A percentile compares a stretch with the other conserved stretches of the same genome.
These are phyloP conservation scores for Blastobotrys persicus DNA, from an alignment of 1,139 yeast genomes.

Conservation along the genomic window DNA sequence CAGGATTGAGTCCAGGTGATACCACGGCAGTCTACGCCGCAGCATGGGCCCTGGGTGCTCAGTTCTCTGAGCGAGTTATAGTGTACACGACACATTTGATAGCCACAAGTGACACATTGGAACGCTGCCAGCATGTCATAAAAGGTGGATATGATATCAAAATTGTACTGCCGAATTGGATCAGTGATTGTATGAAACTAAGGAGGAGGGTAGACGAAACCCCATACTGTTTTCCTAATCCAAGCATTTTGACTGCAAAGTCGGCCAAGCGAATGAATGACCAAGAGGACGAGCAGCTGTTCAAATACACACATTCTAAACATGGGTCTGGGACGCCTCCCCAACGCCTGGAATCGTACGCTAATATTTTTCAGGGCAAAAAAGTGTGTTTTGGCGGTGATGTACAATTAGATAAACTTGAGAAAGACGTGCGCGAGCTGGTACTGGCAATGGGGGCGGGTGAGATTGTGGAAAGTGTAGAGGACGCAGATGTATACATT, in stretches of 20 bases:
- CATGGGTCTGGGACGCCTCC: not conserved
- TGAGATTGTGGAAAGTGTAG: conserved; percentile 35
- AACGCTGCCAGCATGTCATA: conserved; percentile 35
- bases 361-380: conserved; percentile 31
- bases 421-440: conserved; percentile 12
- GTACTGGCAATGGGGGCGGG: conserved; percentile 31
- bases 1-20: conserved; percentile 58
- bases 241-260: conserved; percentile 17
- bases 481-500: conserved; percentile 55
- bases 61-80: conserved; percentile 59
- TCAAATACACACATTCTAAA: not conserved
- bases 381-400: conserved; percentile 37
- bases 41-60: conserved; percentile 73
- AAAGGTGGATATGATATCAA: conserved; percentile 43
- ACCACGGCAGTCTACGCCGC: conserved; percentile 65
- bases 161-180: conserved; percentile 71
- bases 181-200: conserved; percentile 60
- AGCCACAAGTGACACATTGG: conserved; percentile 53
- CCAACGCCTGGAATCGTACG: not conserved
- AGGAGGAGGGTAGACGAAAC: conserved; percentile 52
- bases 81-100: conserved; percentile 76
- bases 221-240: conserved; percentile 47
- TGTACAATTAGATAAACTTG: conserved; percentile 36
- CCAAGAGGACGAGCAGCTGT: not conserved
- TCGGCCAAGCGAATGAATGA: conserved; percentile 5